Evolutionary conservation across 257 asterid species (phyloP).

Genomic region (Salvia splendens): DNA sequence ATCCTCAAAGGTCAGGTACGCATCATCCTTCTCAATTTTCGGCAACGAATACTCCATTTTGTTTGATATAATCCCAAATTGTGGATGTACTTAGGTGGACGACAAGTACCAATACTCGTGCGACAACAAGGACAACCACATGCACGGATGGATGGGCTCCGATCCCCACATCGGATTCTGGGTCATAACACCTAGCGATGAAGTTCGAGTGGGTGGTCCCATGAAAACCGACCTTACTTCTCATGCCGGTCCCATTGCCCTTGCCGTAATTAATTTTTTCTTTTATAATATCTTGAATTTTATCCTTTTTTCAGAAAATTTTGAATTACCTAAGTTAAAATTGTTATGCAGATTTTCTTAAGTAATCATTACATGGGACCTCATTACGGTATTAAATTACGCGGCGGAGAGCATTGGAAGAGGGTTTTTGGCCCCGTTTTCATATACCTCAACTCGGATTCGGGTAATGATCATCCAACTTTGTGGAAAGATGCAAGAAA

Average conservation of each 20-base stretch:
- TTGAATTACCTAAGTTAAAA: slow-evolving; percentile 20
- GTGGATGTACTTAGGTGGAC: slow-evolving; percentile 43
- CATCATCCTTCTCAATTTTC: no score
- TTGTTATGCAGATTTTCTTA: slow-evolving; percentile 54
- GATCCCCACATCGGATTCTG: slow-evolving; percentile 53
- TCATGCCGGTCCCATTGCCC: slow-evolving; percentile 65
- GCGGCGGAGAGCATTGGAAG: slow-evolving; percentile 54
- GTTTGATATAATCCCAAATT: no score
- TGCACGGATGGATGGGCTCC: slow-evolving; percentile 68
- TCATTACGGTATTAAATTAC: slow-evolving; percentile 35
- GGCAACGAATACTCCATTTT: no score
- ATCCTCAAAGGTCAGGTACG: slow-evolving; percentile 53
- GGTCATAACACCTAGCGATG: slow-evolving; percentile 73
- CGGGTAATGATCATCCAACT: slow-evolving; percentile 43
- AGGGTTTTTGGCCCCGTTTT: slow-evolving; percentile 58
- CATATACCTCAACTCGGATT: slow-evolving; percentile 48
- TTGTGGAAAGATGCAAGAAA: slow-evolving; percentile 73
- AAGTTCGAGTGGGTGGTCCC: slow-evolving; percentile 71
- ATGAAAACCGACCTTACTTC: slow-evolving; percentile 73
- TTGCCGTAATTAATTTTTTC: slow-evolving; percentile 23
- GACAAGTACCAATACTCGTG: slow-evolving; percentile 62
- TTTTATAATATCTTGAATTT: no score
- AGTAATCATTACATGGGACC: slow-evolving; percentile 62
- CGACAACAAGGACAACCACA: slow-evolving; percentile 50
- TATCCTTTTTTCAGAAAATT: no score